A percentile compares a stretch with the other conserved stretches of the same genome.
phyloP scores from a whole-genome alignment of 1,139 yeast genomes.

The Petasospora fabianii region DNA sequence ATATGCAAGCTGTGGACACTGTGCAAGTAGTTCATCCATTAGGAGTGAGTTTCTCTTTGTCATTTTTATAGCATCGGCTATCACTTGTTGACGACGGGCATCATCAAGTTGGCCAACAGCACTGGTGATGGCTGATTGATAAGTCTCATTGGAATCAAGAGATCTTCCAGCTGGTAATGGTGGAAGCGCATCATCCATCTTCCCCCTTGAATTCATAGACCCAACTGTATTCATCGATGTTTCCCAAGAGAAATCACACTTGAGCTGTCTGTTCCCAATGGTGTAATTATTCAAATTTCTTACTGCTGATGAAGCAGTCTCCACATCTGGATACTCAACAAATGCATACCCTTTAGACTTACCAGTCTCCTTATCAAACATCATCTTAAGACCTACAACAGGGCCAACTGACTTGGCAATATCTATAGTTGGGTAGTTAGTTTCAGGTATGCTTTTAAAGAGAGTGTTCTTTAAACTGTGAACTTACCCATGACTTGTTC shows the following conservation, averaged over 20 bases:
- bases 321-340: constrained; percentile 62
- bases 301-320: constrained; percentile 89
- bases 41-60: constrained; percentile 57
- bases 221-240: constrained; percentile 20
- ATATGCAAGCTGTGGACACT: constrained; percentile 76
- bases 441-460: background rate
- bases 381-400: constrained; percentile 66
- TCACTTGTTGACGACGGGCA: constrained; percentile 48
- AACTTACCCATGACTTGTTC: constrained; percentile 62
- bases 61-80: constrained; percentile 64
- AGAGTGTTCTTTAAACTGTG: background rate
- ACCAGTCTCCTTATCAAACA: constrained; percentile 87
- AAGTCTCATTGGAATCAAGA: constrained; percentile 44
- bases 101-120: constrained; percentile 57
- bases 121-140: constrained; percentile 58
- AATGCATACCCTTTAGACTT: constrained; percentile 90
- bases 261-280: constrained; percentile 66
- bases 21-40: constrained; percentile 59
- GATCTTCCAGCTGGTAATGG: constrained; percentile 46
- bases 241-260: constrained; percentile 70
- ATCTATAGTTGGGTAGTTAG: constrained; percentile 34
- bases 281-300: constrained; percentile 79
- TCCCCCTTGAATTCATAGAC: constrained; percentile 5
- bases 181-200: constrained; percentile 29
- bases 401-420: constrained; percentile 85